These are phyloP conservation scores for Sugiyamaella pinicola DNA, from an alignment of 1,139 yeast genomes.

Conservation along the genomic window DNA sequence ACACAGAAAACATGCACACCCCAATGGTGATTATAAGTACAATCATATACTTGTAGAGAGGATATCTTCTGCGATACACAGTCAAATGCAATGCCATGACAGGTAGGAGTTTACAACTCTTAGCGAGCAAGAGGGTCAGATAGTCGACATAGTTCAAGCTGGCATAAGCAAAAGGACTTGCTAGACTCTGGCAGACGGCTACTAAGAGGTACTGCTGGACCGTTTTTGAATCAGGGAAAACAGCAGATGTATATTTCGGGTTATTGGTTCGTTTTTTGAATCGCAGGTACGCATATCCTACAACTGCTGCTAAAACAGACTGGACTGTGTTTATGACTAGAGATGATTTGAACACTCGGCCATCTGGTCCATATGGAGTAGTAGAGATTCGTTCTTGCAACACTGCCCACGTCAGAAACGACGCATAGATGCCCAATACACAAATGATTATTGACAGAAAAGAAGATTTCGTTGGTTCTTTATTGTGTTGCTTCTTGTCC, in stretches of 20 bases:
- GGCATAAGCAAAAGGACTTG: constrained; percentile 78
- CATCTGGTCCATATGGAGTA: constrained; percentile 67
- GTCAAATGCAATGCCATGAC: constrained; percentile 80
- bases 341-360: constrained; percentile 69
- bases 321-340: constrained; percentile 74
- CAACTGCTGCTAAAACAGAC: constrained; percentile 66
- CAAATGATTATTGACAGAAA: constrained; percentile 50
- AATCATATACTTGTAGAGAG: constrained; percentile 73
- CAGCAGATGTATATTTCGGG: constrained; percentile 29
- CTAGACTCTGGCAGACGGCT: constrained; percentile 75
- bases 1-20: constrained; percentile 73
- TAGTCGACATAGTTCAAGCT: constrained; percentile 84
- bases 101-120: constrained; percentile 91
- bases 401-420: constrained; percentile 89
- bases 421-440: constrained; percentile 73
- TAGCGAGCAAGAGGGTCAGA: constrained; percentile 80
- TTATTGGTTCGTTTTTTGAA: constrained; percentile 40
- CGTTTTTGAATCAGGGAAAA: constrained; percentile 40
- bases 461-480: not conserved
- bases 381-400: constrained; percentile 87
- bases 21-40: constrained; percentile 79
- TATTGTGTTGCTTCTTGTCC: not conserved
- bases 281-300: constrained; percentile 64
- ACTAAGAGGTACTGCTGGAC: constrained; percentile 57
- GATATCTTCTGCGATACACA: constrained; percentile 73